Conservation (phyloP, 2,329 filamentous ascomycete species). For the Diaporthe batatas region DNA sequence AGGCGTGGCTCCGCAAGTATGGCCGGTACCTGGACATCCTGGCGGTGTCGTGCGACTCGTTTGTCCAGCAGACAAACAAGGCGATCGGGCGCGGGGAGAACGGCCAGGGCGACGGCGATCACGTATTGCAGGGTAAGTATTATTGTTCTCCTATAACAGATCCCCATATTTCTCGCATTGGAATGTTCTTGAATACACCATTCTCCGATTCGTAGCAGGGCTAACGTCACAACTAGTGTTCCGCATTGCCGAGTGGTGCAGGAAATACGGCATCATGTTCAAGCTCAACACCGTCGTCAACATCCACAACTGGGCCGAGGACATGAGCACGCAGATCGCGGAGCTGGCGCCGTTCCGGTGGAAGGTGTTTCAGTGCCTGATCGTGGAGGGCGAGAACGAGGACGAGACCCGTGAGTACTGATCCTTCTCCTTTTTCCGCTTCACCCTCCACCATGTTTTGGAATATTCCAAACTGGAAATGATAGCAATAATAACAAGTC, state of each 20-base stretch:
- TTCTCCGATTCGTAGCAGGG: no score
- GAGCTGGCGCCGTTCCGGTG: conserved; percentile 63
- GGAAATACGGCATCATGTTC: conserved; percentile 63
- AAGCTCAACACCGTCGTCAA: conserved; percentile 70
- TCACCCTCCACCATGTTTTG: background rate
- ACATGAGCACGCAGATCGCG: conserved; percentile 58
- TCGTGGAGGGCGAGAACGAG: conserved; percentile 67
- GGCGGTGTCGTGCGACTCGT: conserved; percentile 68
- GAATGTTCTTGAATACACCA: no score
- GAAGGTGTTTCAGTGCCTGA: conserved; percentile 68
- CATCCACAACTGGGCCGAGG: conserved; percentile 62
- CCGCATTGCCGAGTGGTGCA: conserved; percentile 60
- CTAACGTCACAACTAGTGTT: conserved; percentile 49
- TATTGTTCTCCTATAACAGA: no score
- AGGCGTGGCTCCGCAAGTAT: conserved; percentile 58
- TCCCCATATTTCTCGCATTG: no score
- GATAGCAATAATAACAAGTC: background rate
- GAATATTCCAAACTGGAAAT: background rate
- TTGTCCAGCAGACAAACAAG: conserved; percentile 62
- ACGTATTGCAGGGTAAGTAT: conserved; percentile 53
- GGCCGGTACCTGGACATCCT: conserved; percentile 64
- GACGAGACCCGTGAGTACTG: conserved; percentile 48
- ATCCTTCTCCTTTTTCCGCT: background rate
- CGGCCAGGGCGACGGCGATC: conserved; percentile 57
- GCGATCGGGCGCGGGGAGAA: conserved; percentile 56